Conservation (phyloP, 768 basidiomycete species). For the Chalciporus sphaerocephalus region DNA sequence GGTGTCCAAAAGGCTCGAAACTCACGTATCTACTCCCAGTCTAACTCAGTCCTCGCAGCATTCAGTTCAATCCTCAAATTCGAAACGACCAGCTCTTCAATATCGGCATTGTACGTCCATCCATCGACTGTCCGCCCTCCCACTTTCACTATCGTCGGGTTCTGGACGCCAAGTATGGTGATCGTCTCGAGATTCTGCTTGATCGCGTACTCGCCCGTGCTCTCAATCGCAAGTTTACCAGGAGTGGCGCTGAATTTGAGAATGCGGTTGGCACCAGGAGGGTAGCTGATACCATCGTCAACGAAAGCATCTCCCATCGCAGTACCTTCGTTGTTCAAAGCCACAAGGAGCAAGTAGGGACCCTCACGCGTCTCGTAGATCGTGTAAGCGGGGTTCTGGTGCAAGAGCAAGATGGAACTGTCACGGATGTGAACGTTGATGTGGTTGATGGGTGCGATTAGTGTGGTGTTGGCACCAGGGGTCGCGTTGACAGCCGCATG, state of each 20-base stretch:
- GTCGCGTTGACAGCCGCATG: slow-evolving; percentile 49
- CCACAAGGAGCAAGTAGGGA: slow-evolving; percentile 60
- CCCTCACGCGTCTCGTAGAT: slow-evolving; percentile 59
- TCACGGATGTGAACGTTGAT: slow-evolving; percentile 77
- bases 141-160: slow-evolving; percentile 39
- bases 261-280: slow-evolving; percentile 49
- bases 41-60: slow-evolving; percentile 25
- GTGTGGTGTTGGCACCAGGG: slow-evolving; percentile 41
- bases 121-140: slow-evolving; percentile 31
- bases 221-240: slow-evolving; percentile 36
- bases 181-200: slow-evolving; percentile 46
- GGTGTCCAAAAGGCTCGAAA: too few relatives aligned
- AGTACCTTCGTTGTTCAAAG: slow-evolving; percentile 41
- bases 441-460: slow-evolving; percentile 66
- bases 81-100: slow-evolving; percentile 40
- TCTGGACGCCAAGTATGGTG: slow-evolving; percentile 54
- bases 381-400: slow-evolving; percentile 62
- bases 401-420: slow-evolving; percentile 59
- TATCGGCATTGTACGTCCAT: slow-evolving; percentile 39
- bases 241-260: slow-evolving; percentile 41
- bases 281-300: slow-evolving; percentile 64
- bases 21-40: slow-evolving; percentile 29
- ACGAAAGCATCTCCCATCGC: slow-evolving; percentile 62
- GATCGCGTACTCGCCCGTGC: slow-evolving; percentile 31
- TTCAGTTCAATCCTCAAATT: slow-evolving; percentile 44